Evolutionary conservation across 2,329 filamentous ascomycete genomes (phyloP).

Genomic region (Coniosporium tulheliwenetii): DNA sequence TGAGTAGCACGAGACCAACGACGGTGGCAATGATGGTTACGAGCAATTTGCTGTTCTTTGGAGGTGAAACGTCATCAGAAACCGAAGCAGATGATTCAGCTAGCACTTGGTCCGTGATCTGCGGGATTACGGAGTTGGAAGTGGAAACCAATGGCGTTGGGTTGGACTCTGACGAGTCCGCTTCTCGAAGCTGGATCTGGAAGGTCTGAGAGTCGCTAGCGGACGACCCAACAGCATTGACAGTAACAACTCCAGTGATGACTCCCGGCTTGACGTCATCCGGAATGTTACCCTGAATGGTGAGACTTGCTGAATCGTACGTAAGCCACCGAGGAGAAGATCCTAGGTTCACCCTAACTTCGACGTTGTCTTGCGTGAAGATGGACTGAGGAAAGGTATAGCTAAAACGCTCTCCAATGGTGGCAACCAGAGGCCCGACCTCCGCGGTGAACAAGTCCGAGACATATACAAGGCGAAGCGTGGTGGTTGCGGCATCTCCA

Average conservation of each 20-base stretch:
- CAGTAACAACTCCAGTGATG: slow-evolving; percentile 27
- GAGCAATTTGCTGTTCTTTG: too few relatives aligned
- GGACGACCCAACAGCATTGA: slow-evolving; percentile 11
- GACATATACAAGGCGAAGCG: slow-evolving; percentile 29
- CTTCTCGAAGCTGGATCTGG: slow-evolving; percentile 18
- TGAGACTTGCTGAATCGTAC: slow-evolving; percentile 28
- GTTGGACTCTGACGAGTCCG: neutral
- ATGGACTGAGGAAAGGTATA: slow-evolving; percentile 30
- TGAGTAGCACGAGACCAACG: slow-evolving; percentile 13
- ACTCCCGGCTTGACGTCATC: slow-evolving; percentile 19
- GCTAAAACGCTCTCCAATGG: slow-evolving; percentile 31
- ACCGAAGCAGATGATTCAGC: slow-evolving; percentile 8
- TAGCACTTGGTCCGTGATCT: too few relatives aligned
- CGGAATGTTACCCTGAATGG: slow-evolving; percentile 34
- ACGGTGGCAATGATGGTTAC: slow-evolving; percentile 13
- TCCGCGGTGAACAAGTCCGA: slow-evolving; percentile 26
- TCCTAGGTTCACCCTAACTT: slow-evolving; percentile 28
- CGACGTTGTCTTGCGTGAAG: slow-evolving; percentile 22
- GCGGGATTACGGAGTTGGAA: too few relatives aligned
- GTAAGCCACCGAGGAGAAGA: slow-evolving; percentile 30
- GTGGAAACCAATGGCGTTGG: too few relatives aligned
- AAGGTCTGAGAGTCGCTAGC: slow-evolving; percentile 27
- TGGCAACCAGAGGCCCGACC: slow-evolving; percentile 30
- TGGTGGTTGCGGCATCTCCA: slow-evolving; percentile 42
- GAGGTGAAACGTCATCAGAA: too few relatives aligned